Conservation (phyloP, 106 monocot genomes). For the Acorus calamus region DNA sequence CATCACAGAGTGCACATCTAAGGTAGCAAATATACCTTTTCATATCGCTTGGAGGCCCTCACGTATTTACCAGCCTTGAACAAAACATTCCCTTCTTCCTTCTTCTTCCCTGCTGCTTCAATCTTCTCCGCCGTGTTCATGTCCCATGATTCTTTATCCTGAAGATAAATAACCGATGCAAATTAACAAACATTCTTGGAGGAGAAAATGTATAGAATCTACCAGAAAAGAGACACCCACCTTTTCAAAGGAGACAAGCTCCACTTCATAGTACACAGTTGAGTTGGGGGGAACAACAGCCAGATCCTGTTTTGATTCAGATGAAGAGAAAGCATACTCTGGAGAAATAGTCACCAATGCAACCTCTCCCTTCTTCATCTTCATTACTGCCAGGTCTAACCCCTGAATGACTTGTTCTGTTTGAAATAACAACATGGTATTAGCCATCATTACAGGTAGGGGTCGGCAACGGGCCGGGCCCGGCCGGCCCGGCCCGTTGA, state of each 20-base stretch:
- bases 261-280: conserved; percentile 63
- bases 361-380: conserved; percentile 95
- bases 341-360: conserved; percentile 77
- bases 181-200: neutral
- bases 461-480: too few species aligned
- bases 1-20: too few species aligned
- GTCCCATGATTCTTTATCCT: conserved; percentile 94
- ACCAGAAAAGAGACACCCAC: conserved; percentile 9
- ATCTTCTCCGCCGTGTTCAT: conserved; percentile 70
- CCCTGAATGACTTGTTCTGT: conserved; percentile 84
- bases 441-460: too few species aligned
- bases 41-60: conserved; percentile 68
- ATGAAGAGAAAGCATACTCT: conserved; percentile 49
- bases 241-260: conserved; percentile 85
- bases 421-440: neutral
- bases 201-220: neutral
- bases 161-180: neutral
- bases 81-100: conserved; percentile 71
- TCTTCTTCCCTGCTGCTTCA: conserved; percentile 66
- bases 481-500: too few species aligned
- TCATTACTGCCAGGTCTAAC: conserved; percentile 59
- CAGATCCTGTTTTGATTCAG: conserved; percentile 68
- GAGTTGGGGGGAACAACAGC: conserved; percentile 72
- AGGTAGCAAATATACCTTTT: conserved; percentile 31
- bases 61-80: conserved; percentile 51